These are phyloP conservation scores for Zanthoxylum bungeanum DNA, from an alignment of 345 rosid species.

Conservation along the genomic window DNA sequence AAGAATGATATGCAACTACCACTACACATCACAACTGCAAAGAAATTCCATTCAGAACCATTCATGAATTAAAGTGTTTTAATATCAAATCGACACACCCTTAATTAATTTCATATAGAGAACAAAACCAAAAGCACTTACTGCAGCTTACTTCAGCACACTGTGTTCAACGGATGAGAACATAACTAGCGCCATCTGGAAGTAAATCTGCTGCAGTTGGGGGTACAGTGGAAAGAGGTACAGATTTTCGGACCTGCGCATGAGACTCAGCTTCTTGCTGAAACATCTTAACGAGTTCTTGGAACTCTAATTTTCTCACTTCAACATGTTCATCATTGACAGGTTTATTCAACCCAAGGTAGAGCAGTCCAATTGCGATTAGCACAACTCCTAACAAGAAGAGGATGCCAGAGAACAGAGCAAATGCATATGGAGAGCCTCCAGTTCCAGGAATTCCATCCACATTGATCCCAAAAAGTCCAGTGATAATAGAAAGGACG, in stretches of 20 bases:
- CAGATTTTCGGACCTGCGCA: constrained; percentile 41
- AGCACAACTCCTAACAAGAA: constrained; percentile 38
- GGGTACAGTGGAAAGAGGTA: constrained; percentile 34
- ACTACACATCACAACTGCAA: not conserved
- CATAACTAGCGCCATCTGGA: constrained; percentile 39
- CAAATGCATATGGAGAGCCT: constrained; percentile 44
- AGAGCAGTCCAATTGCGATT: constrained; percentile 40
- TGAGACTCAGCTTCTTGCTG: constrained; percentile 66
- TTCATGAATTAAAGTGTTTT: too few relatives aligned
- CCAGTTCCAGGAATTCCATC: constrained; percentile 64
- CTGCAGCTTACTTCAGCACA: not conserved
- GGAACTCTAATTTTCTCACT: constrained; percentile 50
- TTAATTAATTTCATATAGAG: not conserved
- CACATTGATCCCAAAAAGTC: constrained; percentile 64
- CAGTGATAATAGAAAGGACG: constrained; percentile 51
- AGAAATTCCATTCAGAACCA: not conserved
- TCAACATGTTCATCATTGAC: constrained; percentile 39
- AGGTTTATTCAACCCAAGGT: constrained; percentile 60
- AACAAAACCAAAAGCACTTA: not conserved
- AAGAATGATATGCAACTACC: not conserved
- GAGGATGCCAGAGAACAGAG: constrained; percentile 39
- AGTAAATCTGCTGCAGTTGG: constrained; percentile 32
- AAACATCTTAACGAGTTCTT: constrained; percentile 54
- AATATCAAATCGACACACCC: not conserved
- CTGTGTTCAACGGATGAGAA: constrained; percentile 34